phyloP scores from a whole-genome alignment of 768 basidiomycete species.

The Lactarius psammicola region DNA sequence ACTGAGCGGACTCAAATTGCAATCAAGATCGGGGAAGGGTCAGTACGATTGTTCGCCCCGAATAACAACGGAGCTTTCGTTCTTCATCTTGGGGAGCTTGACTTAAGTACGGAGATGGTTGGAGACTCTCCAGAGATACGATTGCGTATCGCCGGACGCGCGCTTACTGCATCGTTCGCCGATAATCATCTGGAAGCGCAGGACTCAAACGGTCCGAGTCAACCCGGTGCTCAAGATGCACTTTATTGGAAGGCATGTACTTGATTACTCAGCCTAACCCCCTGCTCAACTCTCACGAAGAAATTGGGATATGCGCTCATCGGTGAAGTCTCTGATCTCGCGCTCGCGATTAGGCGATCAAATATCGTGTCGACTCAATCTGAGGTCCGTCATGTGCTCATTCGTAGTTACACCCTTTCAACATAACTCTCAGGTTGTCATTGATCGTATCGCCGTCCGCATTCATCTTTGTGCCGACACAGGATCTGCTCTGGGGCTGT shows the following conservation, averaged over 20 bases:
- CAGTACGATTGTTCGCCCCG: constrained; percentile 58
- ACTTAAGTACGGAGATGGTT: constrained; percentile 71
- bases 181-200: constrained; percentile 48
- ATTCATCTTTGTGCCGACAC: constrained; percentile 82
- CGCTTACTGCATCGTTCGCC: constrained; percentile 51
- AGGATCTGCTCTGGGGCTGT: constrained; percentile 52
- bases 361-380: constrained; percentile 2
- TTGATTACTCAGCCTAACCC: neutral
- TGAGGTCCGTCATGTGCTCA: constrained; percentile 12
- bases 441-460: constrained; percentile 52
- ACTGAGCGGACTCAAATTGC: constrained; percentile 76
- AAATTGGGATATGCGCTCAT: constrained; percentile 67
- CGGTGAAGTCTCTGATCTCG: constrained; percentile 54
- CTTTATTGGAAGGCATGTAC: constrained; percentile 63
- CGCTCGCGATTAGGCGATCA: constrained; percentile 14
- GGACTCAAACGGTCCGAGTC: constrained; percentile 26
- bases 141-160: constrained; percentile 49
- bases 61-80: constrained; percentile 65
- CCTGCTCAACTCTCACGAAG: constrained; percentile 36
- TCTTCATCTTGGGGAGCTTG: constrained; percentile 58
- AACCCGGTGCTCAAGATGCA: constrained; percentile 1
- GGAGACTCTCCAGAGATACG: constrained; percentile 60
- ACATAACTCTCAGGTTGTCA: constrained; percentile 45
- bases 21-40: constrained; percentile 64
- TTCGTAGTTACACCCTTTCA: neutral